phyloP scores from a whole-genome alignment of 208 protist genomes.

The Trichomonas vaginalis region DNA sequence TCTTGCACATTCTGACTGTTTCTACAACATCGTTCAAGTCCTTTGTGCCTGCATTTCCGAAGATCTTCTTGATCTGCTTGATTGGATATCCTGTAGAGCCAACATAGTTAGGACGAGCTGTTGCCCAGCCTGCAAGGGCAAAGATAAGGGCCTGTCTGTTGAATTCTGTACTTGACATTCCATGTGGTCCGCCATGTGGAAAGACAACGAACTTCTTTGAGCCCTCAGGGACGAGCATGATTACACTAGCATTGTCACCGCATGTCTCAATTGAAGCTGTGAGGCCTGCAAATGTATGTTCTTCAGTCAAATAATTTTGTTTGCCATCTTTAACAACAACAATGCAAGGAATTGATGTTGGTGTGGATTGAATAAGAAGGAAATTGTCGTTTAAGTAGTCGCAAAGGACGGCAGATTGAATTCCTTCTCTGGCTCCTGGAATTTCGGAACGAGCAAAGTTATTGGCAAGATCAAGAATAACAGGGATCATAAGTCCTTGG shows the following conservation, averaged over 20 bases:
- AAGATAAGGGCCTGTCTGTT: neutral
- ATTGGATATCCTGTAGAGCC: neutral
- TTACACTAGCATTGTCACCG: neutral
- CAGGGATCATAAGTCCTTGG: neutral
- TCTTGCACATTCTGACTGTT: neutral
- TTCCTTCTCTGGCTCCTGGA: neutral
- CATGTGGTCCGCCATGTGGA: neutral
- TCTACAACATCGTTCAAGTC: neutral
- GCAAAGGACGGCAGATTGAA: neutral
- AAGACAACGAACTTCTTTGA: neutral
- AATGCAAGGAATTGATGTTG: neutral
- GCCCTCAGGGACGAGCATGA: neutral
- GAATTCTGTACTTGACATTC: neutral
- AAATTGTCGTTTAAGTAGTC: neutral
- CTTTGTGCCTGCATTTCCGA: neutral
- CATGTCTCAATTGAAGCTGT: neutral
- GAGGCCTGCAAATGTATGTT: neutral
- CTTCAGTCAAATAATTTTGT: neutral
- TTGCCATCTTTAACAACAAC: neutral
- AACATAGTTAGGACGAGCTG: neutral
- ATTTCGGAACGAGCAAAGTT: neutral
- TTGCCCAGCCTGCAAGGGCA: neutral
- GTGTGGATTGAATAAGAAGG: neutral
- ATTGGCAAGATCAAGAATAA: neutral
- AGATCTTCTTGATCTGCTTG: neutral